These are phyloP conservation scores for Starmera dryadoides DNA, from an alignment of 805 yeast species.

Conservation along the genomic window DNA sequence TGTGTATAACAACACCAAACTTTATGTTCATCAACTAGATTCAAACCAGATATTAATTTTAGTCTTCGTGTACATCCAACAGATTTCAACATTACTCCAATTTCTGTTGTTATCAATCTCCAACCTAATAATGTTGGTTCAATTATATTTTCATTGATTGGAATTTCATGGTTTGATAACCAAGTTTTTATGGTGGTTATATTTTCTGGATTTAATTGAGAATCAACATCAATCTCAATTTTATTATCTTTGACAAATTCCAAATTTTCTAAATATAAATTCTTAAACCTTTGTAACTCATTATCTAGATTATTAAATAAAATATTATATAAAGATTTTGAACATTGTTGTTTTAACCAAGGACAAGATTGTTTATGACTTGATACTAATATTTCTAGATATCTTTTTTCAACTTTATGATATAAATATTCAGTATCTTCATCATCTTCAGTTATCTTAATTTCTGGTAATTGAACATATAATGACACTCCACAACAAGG, in stretches of 20 bases:
- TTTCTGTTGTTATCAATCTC: slow-evolving; percentile 23
- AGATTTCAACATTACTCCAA: slow-evolving; percentile 23
- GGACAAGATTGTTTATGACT: slow-evolving; percentile 16
- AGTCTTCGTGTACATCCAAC: slow-evolving; percentile 29
- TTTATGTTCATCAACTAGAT: slow-evolving; percentile 27
- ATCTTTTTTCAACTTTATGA: slow-evolving; percentile 3
- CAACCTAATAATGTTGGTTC: slow-evolving; percentile 28
- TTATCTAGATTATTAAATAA: slow-evolving; percentile 4
- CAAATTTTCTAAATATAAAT: slow-evolving; percentile 5
- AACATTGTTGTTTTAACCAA: slow-evolving; percentile 15
- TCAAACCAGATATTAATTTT: slow-evolving; percentile 17
- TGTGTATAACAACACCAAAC: slow-evolving; percentile 28
- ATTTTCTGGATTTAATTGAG: slow-evolving; percentile 1
- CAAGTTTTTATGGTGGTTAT: slow-evolving; percentile 3
- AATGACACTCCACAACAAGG: slow-evolving; percentile 24
- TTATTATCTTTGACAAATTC: slow-evolving; percentile 1
- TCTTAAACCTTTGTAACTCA: slow-evolving; percentile 4
- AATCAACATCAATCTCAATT: slow-evolving; percentile 1
- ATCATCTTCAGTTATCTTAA: slow-evolving; percentile 3
- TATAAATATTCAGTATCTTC: background rate
- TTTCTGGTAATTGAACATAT: slow-evolving; percentile 19
- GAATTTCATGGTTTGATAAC: slow-evolving; percentile 6
- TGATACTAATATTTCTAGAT: slow-evolving; percentile 6
- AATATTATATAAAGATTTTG: slow-evolving; percentile 11
- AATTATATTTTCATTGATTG: slow-evolving; percentile 5